phyloP scores from a whole-genome alignment of 768 basidiomycete genomes.

The Hypholoma fasciculare region DNA sequence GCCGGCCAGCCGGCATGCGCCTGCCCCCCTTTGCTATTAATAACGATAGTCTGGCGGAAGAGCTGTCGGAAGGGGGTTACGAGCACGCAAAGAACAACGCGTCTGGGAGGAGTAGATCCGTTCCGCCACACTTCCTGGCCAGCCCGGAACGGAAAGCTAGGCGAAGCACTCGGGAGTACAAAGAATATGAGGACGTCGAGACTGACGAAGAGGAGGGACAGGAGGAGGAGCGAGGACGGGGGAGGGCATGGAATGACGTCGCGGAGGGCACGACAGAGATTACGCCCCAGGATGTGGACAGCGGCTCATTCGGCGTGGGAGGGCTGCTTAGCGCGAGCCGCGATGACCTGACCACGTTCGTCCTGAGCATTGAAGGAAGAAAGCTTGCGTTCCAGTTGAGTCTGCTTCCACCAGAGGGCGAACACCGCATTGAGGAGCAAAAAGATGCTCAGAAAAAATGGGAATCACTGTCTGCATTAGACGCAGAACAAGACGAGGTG shows the following conservation, averaged over 20 bases:
- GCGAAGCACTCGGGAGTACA: conserved; percentile 25
- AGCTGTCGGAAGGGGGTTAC: conserved; percentile 1
- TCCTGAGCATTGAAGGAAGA: conserved; percentile 61
- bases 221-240: conserved; percentile 17
- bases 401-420: conserved; percentile 37
- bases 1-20: conserved; percentile 16
- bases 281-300: conserved; percentile 3
- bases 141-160: conserved; percentile 30
- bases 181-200: conserved; percentile 32
- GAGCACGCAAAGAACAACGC: neutral
- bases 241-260: conserved; percentile 8
- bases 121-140: conserved; percentile 53
- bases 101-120: conserved; percentile 43
- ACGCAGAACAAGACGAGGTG: conserved; percentile 38
- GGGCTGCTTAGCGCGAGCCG: conserved; percentile 60
- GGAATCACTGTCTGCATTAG: neutral
- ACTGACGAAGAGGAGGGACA: conserved; percentile 18
- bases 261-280: conserved; percentile 7
- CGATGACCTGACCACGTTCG: conserved; percentile 62
- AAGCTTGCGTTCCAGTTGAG: conserved; percentile 75
- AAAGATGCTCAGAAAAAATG: neutral
- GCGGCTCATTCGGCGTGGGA: conserved; percentile 41
- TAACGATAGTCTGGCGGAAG: neutral
- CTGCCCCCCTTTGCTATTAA: conserved; percentile 9
- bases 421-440: conserved; percentile 23